phyloP scores from a whole-genome alignment of 2,329 filamentous ascomycete species.

The Xylariaceae sp. region DNA sequence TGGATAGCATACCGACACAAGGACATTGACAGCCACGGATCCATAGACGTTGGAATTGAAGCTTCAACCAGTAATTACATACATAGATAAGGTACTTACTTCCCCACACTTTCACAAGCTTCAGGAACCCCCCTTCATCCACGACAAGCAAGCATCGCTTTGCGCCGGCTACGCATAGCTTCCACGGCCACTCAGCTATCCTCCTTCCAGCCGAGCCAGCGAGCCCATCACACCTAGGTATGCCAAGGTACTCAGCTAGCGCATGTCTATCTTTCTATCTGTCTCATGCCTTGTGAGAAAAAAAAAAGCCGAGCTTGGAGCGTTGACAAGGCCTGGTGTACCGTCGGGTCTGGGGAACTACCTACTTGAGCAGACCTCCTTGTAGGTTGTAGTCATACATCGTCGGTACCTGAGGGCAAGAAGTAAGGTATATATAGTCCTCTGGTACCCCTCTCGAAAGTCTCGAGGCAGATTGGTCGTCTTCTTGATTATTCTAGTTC shows the following conservation, averaged over 20 bases:
- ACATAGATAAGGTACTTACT: slow-evolving; percentile 4
- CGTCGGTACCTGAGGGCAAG: neutral
- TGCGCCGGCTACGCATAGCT: slow-evolving; percentile 18
- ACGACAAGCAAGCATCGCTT: slow-evolving; percentile 8
- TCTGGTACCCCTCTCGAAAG: slow-evolving; percentile 4
- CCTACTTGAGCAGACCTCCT: neutral
- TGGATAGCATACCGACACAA: too few relatives aligned
- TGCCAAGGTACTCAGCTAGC: slow-evolving; percentile 2
- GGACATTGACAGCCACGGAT: too few relatives aligned
- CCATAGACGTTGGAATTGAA: too few relatives aligned
- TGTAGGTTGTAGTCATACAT: neutral
- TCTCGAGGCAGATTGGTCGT: neutral
- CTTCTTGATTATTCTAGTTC: slow-evolving; percentile 1
- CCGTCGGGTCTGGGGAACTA: too few relatives aligned
- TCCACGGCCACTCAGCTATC: slow-evolving; percentile 22
- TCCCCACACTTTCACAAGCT: slow-evolving; percentile 31
- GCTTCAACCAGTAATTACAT: too few relatives aligned
- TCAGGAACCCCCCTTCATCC: slow-evolving; percentile 7
- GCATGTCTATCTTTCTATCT: slow-evolving; percentile 4
- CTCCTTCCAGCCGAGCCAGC: slow-evolving; percentile 25
- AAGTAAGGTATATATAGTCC: slow-evolving; percentile 9
- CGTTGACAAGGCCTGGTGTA: slow-evolving; percentile 3
- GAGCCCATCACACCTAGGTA: neutral
- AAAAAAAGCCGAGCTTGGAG: slow-evolving; percentile 5
- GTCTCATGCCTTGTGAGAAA: slow-evolving; percentile 1